A percentile compares a stretch with the other conserved stretches of the same genome.
These are phyloP conservation scores for Porphyrellus cyaneotinctus DNA, from an alignment of 768 basidiomycete genomes.

Conservation along the genomic window DNA sequence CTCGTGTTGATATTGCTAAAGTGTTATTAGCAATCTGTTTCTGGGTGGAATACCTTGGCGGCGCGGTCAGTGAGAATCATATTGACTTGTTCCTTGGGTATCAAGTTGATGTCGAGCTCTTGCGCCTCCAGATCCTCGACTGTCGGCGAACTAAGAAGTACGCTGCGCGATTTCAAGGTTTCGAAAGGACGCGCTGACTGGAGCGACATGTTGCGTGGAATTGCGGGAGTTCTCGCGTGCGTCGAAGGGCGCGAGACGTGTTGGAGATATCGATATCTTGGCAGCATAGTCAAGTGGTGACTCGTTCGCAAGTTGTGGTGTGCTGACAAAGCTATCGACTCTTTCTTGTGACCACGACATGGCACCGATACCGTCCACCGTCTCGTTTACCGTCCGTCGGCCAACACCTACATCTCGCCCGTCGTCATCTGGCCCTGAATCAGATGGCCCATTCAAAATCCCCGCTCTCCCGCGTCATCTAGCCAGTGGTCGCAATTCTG, in stretches of 20 bases:
- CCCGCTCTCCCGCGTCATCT: slow-evolving; percentile 62
- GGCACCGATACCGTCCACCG: slow-evolving; percentile 35
- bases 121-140: slow-evolving; percentile 51
- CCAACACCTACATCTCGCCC: slow-evolving; percentile 68
- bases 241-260: not conserved
- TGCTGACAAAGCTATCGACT: slow-evolving; percentile 7
- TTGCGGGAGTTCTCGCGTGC: not conserved
- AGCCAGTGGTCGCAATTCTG: slow-evolving; percentile 35
- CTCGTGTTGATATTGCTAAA: slow-evolving; percentile 72
- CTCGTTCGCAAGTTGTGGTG: not conserved
- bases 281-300: too few species aligned
- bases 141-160: slow-evolving; percentile 49
- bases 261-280: too few species aligned
- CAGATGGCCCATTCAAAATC: slow-evolving; percentile 54
- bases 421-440: slow-evolving; percentile 60
- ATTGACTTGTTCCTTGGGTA: slow-evolving; percentile 49
- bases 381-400: slow-evolving; percentile 84
- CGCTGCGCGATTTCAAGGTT: slow-evolving; percentile 44
- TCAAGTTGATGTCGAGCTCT: slow-evolving; percentile 59
- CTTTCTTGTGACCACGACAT: slow-evolving; percentile 6
- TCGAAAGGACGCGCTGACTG: slow-evolving; percentile 36
- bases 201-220: slow-evolving; percentile 3
- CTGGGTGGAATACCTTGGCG: slow-evolving; percentile 53
- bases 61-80: slow-evolving; percentile 68
- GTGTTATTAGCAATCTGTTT: not conserved